phyloP scores from a whole-genome alignment of 2,329 filamentous ascomycete genomes.

The Thyridium curvatum region DNA sequence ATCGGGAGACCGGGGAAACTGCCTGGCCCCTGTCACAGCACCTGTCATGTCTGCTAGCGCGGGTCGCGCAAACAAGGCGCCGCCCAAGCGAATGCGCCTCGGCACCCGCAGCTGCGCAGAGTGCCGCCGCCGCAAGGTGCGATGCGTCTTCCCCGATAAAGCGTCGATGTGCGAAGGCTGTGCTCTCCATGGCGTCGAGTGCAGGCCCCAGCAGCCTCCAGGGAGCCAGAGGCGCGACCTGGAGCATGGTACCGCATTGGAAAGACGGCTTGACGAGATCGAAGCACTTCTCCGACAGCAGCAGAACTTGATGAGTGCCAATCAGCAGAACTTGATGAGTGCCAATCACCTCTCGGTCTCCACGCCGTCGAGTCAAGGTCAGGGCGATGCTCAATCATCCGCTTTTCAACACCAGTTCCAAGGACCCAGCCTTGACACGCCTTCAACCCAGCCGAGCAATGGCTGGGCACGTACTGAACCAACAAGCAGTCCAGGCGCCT shows the following conservation, averaged over 20 bases:
- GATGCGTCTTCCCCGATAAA: constrained; percentile 34
- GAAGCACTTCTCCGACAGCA: constrained; percentile 13
- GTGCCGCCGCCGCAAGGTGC: constrained; percentile 43
- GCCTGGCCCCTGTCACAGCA: no score
- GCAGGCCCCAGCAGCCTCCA: constrained; percentile 32
- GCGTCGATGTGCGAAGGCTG: constrained; percentile 35
- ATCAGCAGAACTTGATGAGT: background rate
- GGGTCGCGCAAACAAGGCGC: constrained; percentile 2
- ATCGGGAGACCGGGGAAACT: no score
- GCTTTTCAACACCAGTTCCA: no score
- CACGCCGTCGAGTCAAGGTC: no score
- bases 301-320: background rate
- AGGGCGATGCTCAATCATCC: no score
- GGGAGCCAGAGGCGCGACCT: constrained; percentile 2
- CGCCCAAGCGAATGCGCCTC: constrained; percentile 19
- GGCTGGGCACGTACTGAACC: no score
- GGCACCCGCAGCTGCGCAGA: constrained; percentile 27
- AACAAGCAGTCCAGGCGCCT: no score
- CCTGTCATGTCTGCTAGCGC: no score
- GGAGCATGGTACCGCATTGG: constrained; percentile 5
- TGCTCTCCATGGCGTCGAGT: constrained; percentile 32
- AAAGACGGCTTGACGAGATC: constrained; percentile 15
- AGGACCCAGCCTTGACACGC: no score
- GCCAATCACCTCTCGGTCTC: no score
- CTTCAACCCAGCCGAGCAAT: no score